Base-by-base conservation (phyloP, 2,329 filamentous ascomycete genomes). In the Colletotrichum truncatum region DNA sequence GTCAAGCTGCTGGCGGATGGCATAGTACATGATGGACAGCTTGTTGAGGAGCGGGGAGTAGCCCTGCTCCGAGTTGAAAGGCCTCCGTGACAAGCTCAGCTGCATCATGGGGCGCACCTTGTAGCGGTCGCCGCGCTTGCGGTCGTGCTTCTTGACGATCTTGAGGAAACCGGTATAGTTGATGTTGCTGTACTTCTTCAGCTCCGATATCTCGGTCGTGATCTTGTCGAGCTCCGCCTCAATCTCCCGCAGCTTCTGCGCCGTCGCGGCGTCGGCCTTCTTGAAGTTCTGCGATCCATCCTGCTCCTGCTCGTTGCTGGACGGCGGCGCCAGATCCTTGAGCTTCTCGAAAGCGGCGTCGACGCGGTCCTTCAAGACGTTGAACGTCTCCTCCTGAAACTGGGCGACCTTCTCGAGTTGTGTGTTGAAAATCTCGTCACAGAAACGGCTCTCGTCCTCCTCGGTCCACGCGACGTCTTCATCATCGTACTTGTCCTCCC, bases 111-210 rank as follows among this genome's bases (percentile, higher is more conserved):
- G 94, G 23, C 93, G 89, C 70, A 98, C 92, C 76, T 91, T 93
- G 83, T 98, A 98, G 56, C 89, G 87, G 70, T 89, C 86, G 60
- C 94, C 94, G 70, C 95, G 88, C 81, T 95, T 97, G 70, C 96
- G 92, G 80, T 99, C 96, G 80, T 99, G 96, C 82, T 99, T 99
- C 89, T 99, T 99, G 61, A 94, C 94, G 49, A 97, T 97, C 85
- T 99, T 99, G 75, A 98, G 87, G 80, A 98, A 97, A 49, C 94
- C 96, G 6, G 96, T 97, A 79, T 98, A 99, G 82, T 99, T 99
- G 82, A 98, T 91, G 69, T 91, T 92, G 78, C 93, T 96, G 81
- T 96, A 99, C 78, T 93, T 96, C 80, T 97, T 96, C 71, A 99
- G 86, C 82, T 97, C 93, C 76, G 91, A 95, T 74, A 97, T 90